Evolutionary conservation across 768 basidiomycete genomes (phyloP), one percentile per base, ranked within the genome.

Genomic region (Naganishia vaughanmartiniae): DNA sequence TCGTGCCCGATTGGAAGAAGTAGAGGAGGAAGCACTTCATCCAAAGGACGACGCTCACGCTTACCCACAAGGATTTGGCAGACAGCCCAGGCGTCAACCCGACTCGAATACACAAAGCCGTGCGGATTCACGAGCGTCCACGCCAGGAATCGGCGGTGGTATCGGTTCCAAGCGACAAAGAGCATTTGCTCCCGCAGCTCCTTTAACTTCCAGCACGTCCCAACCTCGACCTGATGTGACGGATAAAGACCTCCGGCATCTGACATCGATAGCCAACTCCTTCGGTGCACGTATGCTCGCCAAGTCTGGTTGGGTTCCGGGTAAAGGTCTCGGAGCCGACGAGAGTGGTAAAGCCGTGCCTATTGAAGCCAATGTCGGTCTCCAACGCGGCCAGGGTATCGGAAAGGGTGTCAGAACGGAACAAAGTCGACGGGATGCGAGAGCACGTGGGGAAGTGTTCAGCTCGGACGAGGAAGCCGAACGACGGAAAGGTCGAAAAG

Each of bases 291-390:
- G 89, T 69, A 87, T 98, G 87, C 86, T 99, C 28, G 87, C 87
- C 34, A 98, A 94, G 83, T 93, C 94, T 89, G 96, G 96, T 10
- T 99, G 96, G 95, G 84, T 88, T 77, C 83, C 89, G 0, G 95
- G 84, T 34, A 78, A 81, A 72, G 80, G 80, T 74, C 69, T 81
- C 11, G 80, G 80, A 66, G 63, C 69, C 9, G 74, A 77, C 33
- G 75, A 78, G 34, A 73, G 76, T 46, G 80, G 80, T 67, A 74
- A 78, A 54, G 80, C 80, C 9, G 79, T 81, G 0, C 80, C 80
- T 1, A 75, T 81, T 3, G 72, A 76, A 26, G 71, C 71, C 19
- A 72, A 72, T 53, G 74, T 75, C 12, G 78, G 78, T 15, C 68
- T 78, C 9, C 54, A 77, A 26, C 69, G 73, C 33, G 78, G 79